Evolutionary conservation across 305 asterid genomes (phyloP), one percentile per base, ranked within the genome.

Genomic region (Fraxinus albicans): DNA sequence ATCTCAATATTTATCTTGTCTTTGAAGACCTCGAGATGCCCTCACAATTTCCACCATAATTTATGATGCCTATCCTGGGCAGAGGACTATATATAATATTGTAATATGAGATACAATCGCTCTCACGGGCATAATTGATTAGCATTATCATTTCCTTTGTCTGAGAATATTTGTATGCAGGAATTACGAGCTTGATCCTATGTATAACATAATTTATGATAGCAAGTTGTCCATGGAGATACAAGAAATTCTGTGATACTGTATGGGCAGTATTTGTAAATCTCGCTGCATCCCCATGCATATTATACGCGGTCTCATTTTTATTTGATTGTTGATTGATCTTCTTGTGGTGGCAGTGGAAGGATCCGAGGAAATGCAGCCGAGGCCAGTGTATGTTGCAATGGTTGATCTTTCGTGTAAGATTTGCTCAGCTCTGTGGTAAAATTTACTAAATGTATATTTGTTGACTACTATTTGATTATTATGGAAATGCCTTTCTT

Each of bases 381-480:
- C 98, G 6, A 88, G 87, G 77, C 99, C 98, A 9, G 98, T 96
- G 82, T 96, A 96, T 88, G 97, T 96, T 82, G 99, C 98, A 7
- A 97, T 95, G 8, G 93, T 95, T 84, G 98, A 96, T 89, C 97
- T 96, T 83, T 88, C 98, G 38, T 92, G 98, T 96, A 95, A 92
- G 98, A 77, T 69, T 87, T 44, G 73, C 81, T 19, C 77, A 81
- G 67, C 84, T 73, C 44, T 83, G 5, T 40, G 80, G 85, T 84
- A 80, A 77, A 82, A 53, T 82, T 79, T 74, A 72, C 77, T 29
- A 42, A 77, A 47, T 7, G 80, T 70, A 17, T 77, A 40, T 63
- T 69, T 83, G 47, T 67, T 67, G 72, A 55, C 29, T 78, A 15
- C n/a, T 47, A 76, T 74, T 44, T 29, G 81, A 67, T 77, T 83